Base-by-base conservation (phyloP, 768 basidiomycete species). In the Holtermannia corniformis region DNA sequence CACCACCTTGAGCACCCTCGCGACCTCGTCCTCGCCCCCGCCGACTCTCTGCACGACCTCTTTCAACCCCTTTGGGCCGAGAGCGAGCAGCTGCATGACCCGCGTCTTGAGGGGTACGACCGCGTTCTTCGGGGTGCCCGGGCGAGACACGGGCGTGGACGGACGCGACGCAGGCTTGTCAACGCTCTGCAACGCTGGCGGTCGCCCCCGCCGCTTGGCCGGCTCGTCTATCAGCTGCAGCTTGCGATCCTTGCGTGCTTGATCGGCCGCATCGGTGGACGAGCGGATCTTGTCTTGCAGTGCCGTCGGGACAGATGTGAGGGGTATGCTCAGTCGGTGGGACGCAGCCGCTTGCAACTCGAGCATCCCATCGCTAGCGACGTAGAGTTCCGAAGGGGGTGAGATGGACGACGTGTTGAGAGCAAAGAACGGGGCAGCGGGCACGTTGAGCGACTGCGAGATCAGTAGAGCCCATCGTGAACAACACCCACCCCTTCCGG, bases 1-100 rank as follows among this genome's bases (percentile, higher is more conserved):
- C 50, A 68, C 65, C 1, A 64, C 65, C 22, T 58, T 62, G 48
- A 65, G 63, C 0, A 68, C 64, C 13, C 63, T 45, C 60, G 63
- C 61, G 5, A 68, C 64, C 40, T 68, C 63, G 26, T 51, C 46
- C 44, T 65, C 61, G 5, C 50, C 57, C 14, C 60, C 64, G 10
- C 62, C 66, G 3, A 68, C 62, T 41, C 52, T 48, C 20, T 42
- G 44, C 4, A 65, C 52, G 2, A 68, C 53, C 2, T 68, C 62
- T 4, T 43, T 41, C 7, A 58, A 56, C 7, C 44, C 51, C 27
- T 56, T 60, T 5, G 63, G 59, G 4, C 66, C 66, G 11, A 68
- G 50, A 3, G 64, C 63, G 1, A 68, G 51, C n/a, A 57, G 45
- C 48, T 68, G 66, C 52, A 68, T 57, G 4, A 68, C 66, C 27